A percentile compares a stretch with the other conserved stretches of the same genome.
Evolutionary conservation across 768 basidiomycete genomes (phyloP).

Genomic region (Lactarius akahatsu): DNA sequence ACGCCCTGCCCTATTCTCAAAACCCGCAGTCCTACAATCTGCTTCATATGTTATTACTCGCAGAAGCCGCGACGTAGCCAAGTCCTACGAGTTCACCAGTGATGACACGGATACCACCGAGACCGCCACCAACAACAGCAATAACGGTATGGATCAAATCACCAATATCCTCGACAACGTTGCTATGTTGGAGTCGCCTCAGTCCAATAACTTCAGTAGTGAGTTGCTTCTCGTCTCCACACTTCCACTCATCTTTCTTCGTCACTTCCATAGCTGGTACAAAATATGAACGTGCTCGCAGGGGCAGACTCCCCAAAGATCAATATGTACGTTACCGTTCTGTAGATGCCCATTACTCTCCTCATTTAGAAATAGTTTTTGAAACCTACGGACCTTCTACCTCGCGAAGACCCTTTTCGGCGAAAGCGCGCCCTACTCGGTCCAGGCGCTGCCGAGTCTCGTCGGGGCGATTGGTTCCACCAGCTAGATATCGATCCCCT

Average conservation of each 20-base stretch:
- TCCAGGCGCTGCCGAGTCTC: constrained; percentile 55
- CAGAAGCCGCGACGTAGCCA: background rate
- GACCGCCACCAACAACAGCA: background rate
- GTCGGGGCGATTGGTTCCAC: constrained; percentile 63
- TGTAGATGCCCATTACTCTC: constrained; percentile 11
- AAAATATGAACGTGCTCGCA: constrained; percentile 22
- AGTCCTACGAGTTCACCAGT: background rate
- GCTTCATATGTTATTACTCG: constrained; percentile 5
- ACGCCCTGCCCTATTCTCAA: background rate
- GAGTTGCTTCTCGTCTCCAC: background rate
- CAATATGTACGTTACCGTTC: constrained; percentile 28
- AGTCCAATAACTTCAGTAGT: constrained; percentile 12
- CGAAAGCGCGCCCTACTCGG: constrained; percentile 46
- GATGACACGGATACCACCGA: background rate
- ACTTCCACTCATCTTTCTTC: background rate
- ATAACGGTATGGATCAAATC: constrained; percentile 8
- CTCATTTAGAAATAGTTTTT: constrained; percentile 42
- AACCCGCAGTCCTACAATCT: background rate
- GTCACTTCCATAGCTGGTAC: constrained; percentile 6
- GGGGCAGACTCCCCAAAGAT: constrained; percentile 26
- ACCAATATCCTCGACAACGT: constrained; percentile 18
- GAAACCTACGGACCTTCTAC: constrained; percentile 46
- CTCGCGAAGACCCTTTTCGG: constrained; percentile 31
- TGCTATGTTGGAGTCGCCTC: background rate
- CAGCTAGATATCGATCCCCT: constrained; percentile 74